Evolutionary conservation across 2,329 filamentous ascomycete genomes (phyloP), one percentile per base, ranked within the genome.

Genomic region (Alternaria ventricosa): DNA sequence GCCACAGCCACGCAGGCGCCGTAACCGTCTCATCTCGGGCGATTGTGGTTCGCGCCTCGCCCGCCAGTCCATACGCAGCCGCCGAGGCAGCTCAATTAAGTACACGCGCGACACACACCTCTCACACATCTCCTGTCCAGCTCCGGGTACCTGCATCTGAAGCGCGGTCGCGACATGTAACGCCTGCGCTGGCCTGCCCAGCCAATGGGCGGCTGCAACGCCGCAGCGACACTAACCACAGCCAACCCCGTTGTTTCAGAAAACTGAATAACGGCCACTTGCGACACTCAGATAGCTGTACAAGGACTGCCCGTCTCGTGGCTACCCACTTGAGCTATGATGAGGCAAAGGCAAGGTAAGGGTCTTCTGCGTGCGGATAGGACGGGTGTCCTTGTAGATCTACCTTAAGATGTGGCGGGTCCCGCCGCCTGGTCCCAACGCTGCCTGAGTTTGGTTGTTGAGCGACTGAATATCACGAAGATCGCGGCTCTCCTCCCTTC

Each of bases 381-480:
- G 56, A 36, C 20, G 23, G 51, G 27, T 47, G 49, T 66, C 69
- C 67, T 64, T 71, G 71, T 50, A 62, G 71, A 72, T 74, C 67
- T 64, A 65, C 64, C 66, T 61, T 67, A 71, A 71, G 69, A 71
- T 60, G 46, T 70, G 67, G 51, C 60, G 49, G 61, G 50, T 30
- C 60, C 61, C 58, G 50, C 44, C 33, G 44, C 33, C 55, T 36
- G 43, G 55, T 57, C 55, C 46, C 53, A 30, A 25, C 49, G 33
- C 41, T 57, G 60, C 59, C 46, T 61, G 49, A 55, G 57, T 49
- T 70, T 70, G 72, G 71, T 55, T 45, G 64, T 71, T 75, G 72
- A 74, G 64, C 66, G 60, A 69, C 73, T 66, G 71, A 58, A 65
- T 56, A 75, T 74, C 74, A 65, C 69, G 57, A 71, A 62, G 49